Evolutionary conservation across 2,329 filamentous ascomycete species (phyloP).

Genomic region (Aspergillus carbonarius): DNA sequence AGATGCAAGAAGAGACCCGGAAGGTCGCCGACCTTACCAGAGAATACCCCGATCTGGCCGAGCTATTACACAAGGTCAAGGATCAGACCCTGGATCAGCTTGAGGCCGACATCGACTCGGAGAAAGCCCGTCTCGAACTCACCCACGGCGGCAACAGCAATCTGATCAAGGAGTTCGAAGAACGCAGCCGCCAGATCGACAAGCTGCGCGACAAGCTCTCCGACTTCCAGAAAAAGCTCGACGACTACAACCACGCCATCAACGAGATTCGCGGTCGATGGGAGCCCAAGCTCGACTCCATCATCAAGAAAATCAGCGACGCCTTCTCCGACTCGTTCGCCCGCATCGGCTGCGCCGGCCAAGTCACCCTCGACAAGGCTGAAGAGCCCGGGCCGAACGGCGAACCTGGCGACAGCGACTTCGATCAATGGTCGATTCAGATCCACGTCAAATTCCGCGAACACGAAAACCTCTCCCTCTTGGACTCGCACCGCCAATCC

Average conservation of each 20-base stretch:
- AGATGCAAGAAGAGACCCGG: conserved; percentile 18
- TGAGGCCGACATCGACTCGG: conserved; percentile 70
- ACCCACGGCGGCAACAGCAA: conserved; percentile 75
- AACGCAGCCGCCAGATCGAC: conserved; percentile 68
- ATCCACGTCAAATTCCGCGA: conserved; percentile 94
- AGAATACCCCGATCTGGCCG: conserved; percentile 27
- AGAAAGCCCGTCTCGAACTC: conserved; percentile 73
- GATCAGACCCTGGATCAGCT: conserved; percentile 63
- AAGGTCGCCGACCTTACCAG: conserved; percentile 13
- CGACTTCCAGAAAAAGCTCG: conserved; percentile 56
- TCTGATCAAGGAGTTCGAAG: conserved; percentile 74
- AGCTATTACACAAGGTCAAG: conserved; percentile 47
- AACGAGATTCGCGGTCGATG: conserved; percentile 66
- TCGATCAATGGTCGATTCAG: conserved; percentile 89
- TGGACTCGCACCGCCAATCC: conserved; percentile 91
- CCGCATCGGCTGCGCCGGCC: conserved; percentile 89
- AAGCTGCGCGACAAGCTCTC: conserved; percentile 61
- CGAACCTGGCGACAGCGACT: conserved; percentile 62
- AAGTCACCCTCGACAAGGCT: conserved; percentile 81
- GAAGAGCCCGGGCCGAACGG: conserved; percentile 35
- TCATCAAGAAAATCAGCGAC: conserved; percentile 79
- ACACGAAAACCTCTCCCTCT: conserved; percentile 76
- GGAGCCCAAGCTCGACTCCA: conserved; percentile 78
- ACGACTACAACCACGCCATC: conserved; percentile 59
- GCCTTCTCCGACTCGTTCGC: conserved; percentile 93